Evolutionary conservation across 805 yeast species (phyloP).

Genomic region (Hanseniaspora pseudoguilliermondii): DNA sequence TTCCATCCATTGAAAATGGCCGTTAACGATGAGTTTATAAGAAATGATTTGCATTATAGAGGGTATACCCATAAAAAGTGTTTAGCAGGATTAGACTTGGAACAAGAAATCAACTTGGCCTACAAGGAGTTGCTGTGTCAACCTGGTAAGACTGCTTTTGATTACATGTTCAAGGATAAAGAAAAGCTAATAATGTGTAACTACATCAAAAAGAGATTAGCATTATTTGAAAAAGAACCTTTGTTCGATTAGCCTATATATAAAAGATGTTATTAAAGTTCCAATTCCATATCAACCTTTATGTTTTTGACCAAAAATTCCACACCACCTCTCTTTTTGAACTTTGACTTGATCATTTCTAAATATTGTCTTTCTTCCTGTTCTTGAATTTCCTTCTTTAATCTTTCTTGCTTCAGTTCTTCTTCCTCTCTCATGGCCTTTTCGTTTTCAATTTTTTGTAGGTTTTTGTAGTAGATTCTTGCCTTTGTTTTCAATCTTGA

Average conservation of each 20-base stretch:
- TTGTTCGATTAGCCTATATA: not conserved
- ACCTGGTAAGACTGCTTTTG: not conserved
- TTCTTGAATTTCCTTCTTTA: slow-evolving; percentile 24
- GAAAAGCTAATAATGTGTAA: slow-evolving; percentile 4
- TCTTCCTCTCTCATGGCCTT: slow-evolving; percentile 44
- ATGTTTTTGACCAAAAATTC: slow-evolving; percentile 13
- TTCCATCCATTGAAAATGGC: slow-evolving; percentile 26
- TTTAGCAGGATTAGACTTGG: slow-evolving; percentile 21
- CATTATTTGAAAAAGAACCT: slow-evolving; percentile 3
- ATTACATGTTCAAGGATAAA: slow-evolving; percentile 1
- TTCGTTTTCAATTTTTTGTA: slow-evolving; percentile 45
- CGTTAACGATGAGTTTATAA: slow-evolving; percentile 15
- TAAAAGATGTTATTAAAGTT: not conserved
- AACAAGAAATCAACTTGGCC: slow-evolving; percentile 14
- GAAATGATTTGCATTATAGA: slow-evolving; percentile 21
- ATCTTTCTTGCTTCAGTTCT: slow-evolving; percentile 31
- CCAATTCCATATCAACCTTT: slow-evolving; percentile 7
- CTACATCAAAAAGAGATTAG: slow-evolving; percentile 10
- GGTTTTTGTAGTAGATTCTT: slow-evolving; percentile 55
- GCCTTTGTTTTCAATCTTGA: slow-evolving; percentile 80
- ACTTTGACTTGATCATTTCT: slow-evolving; percentile 11
- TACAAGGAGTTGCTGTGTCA: slow-evolving; percentile 7
- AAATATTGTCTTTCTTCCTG: slow-evolving; percentile 11
- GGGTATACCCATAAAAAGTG: slow-evolving; percentile 15
- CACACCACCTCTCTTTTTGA: slow-evolving; percentile 10